Percentiles rank a stretch among this genome's conserved stretches.
phyloP scores from a whole-genome alignment of 1,139 yeast species.

The Suhomyces taliae region DNA sequence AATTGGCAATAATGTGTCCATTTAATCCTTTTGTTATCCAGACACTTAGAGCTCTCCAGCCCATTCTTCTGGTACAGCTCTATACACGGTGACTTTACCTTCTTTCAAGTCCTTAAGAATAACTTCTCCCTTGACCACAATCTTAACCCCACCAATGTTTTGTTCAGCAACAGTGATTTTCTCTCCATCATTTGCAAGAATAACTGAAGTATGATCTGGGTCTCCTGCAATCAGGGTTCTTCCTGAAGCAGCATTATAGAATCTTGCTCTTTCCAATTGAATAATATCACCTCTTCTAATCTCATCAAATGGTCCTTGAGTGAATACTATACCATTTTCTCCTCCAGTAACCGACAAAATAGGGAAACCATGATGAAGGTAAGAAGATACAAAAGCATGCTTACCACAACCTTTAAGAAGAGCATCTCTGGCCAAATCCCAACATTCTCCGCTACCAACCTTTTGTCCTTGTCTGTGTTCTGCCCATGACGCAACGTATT shows the following conservation, averaged over 20 bases:
- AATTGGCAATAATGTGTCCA: background rate
- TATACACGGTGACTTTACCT: slow-evolving; percentile 53
- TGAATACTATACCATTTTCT: slow-evolving; percentile 19
- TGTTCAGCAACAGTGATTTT: slow-evolving; percentile 56
- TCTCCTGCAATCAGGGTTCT: slow-evolving; percentile 44
- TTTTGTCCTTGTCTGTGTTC: slow-evolving; percentile 53
- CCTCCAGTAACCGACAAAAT: slow-evolving; percentile 39
- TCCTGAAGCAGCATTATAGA: slow-evolving; percentile 33
- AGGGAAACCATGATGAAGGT: slow-evolving; percentile 59
- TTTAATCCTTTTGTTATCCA: background rate
- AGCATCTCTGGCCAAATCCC: slow-evolving; percentile 74
- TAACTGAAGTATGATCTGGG: slow-evolving; percentile 71
- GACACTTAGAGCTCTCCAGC: slow-evolving; percentile 35
- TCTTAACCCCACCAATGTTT: slow-evolving; percentile 53
- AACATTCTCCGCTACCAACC: slow-evolving; percentile 75
- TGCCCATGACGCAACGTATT: slow-evolving; percentile 63
- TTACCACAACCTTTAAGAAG: slow-evolving; percentile 59
- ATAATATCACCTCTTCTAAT: slow-evolving; percentile 44
- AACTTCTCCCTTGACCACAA: slow-evolving; percentile 49
- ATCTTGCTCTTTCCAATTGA: slow-evolving; percentile 44
- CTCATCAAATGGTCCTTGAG: slow-evolving; percentile 31
- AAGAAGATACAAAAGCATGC: slow-evolving; percentile 59
- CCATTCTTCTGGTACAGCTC: slow-evolving; percentile 61
- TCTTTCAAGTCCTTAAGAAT: slow-evolving; percentile 41
- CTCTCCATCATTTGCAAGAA: slow-evolving; percentile 36